Evolutionary conservation across 225 moss, liverwort and hornwort species (phyloP), one percentile per base, ranked within the genome.

Genomic region (Climacium dendroides): DNA sequence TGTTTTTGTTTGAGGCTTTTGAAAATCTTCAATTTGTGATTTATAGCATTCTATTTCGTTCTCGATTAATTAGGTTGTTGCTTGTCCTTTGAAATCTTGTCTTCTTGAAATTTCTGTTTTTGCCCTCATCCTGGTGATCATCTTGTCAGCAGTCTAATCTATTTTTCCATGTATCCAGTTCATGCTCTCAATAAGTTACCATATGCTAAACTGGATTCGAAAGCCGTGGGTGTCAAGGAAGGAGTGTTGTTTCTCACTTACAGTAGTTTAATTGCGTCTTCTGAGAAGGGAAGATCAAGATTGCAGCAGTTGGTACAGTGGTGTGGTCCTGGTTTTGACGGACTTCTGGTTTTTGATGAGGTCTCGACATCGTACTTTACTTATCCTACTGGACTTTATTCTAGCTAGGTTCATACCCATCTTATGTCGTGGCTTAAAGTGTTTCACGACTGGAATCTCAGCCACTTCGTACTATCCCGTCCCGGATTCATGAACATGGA

Each of bases 331-430:
- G 95, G 91, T 69, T 99, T 97, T 89, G 97, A 99, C 79, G 99
- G 99, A 81, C 96, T 96, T 63, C 78, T 99, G 91, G 97, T 99
- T 47, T 99, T 99, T 93, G 99, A 99, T 93, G 99, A 99, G 96
- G 96, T 96, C 79, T 87, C 26, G 39, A 83, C 85, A 70, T 85
- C 50, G 11, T 81, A 47, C 87, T 86, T 80, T 39, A 79, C 75
- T 86, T 84, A 28, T 81, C 55, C 58, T 50, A 80, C 78, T 53
- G 78, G 55, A 74, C 18, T 55, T 88, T 81, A 74, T 75, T 81
- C 78, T 84, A 73, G 65, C 50, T 82, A 65, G 77, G 58, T 52
- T 87, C 67, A 86, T 64, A 53, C 70, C 34, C 70, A 83, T 90
- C 67, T 76, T 48, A 71, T 59, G 16, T 58, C n/a, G 32, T n/a